Evolutionary conservation across 169 alveolate genomes (phyloP).

Genomic region (Eimeria acervulina): DNA sequence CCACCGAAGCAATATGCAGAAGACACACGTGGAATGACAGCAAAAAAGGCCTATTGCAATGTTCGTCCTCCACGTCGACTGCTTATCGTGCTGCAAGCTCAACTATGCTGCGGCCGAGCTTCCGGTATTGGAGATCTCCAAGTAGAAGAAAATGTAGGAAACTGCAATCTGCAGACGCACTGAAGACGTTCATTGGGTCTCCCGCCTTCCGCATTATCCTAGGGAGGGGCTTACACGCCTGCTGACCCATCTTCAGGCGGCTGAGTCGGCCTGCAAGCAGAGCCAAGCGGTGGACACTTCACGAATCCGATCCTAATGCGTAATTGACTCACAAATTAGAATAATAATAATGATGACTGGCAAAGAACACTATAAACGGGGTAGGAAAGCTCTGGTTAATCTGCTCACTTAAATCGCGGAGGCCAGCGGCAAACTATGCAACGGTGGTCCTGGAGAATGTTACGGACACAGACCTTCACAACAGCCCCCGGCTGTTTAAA

Average conservation of each 20-base stretch:
- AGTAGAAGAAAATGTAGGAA: background rate
- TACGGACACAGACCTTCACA: background rate
- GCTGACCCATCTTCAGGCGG: conserved; percentile 50
- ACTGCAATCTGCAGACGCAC: background rate
- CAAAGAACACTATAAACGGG: background rate
- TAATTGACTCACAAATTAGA: background rate
- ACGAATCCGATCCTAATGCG: background rate
- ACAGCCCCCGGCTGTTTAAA: background rate
- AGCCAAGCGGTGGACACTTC: background rate
- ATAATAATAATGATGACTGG: background rate
- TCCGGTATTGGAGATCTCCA: no score
- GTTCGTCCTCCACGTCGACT: background rate
- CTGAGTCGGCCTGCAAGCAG: background rate
- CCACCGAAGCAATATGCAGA: background rate
- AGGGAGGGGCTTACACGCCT: conserved; percentile 45
- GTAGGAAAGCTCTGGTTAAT: background rate
- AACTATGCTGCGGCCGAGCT: background rate
- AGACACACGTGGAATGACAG: background rate
- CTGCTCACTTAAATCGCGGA: background rate
- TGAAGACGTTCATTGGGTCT: conserved; percentile 62
- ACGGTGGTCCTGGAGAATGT: background rate
- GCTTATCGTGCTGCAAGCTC: background rate
- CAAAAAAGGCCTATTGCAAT: background rate
- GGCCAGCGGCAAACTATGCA: background rate
- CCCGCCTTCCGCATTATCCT: conserved; percentile 56